Evolutionary conservation across 2,329 filamentous ascomycete genomes (phyloP), one percentile per base, ranked within the genome.

Genomic region (Emergomyces pasteurianus): DNA sequence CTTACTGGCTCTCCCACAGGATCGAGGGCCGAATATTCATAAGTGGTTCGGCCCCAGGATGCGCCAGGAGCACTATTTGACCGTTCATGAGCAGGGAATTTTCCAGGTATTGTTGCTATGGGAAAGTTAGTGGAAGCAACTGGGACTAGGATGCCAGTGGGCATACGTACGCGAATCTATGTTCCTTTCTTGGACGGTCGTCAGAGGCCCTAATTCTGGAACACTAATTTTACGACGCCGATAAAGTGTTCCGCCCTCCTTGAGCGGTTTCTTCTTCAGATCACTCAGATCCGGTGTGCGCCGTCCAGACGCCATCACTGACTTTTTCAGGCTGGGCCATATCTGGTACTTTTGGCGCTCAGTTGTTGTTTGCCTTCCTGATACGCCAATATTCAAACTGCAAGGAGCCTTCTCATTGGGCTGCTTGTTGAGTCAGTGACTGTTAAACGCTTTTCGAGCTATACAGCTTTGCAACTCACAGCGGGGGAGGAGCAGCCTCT

Each of bases 71-170:
- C 68, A 59, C 68, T 71, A 52, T 65, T 63, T 23, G 68, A 69
- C 60, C 68, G 63, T 38, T 69, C 68, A 61, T 67, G 65, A 34
- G 66, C 46, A 10, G 65, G 67, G 60, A 64, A 67, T 53, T 63
- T 64, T n/a, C 65, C 68, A 5, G 69, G 68, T 50, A 70, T 67
- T 23, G 69, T 70, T 57, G 69, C 69, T 71, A 55, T n/a, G 31
- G n/a, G 28, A n/a, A 36, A 40, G 18, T 60, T 58, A 56, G 38
- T n/a, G 50, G 31, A 3, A 38, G 38, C 5, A 40, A 40, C 42
- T 46, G 1, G 1, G 23, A 26, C 23, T 56, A 8, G 23, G 38
- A 28, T 57, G 26, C 21, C 18, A 46, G 42, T 7, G 23, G 7
- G 9, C 12, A n/a, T 31, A 64, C 68, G 64, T 65, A 70, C 69